Evolutionary conservation across 345 rosid genomes (phyloP).

Genomic region (Camelina laxa): DNA sequence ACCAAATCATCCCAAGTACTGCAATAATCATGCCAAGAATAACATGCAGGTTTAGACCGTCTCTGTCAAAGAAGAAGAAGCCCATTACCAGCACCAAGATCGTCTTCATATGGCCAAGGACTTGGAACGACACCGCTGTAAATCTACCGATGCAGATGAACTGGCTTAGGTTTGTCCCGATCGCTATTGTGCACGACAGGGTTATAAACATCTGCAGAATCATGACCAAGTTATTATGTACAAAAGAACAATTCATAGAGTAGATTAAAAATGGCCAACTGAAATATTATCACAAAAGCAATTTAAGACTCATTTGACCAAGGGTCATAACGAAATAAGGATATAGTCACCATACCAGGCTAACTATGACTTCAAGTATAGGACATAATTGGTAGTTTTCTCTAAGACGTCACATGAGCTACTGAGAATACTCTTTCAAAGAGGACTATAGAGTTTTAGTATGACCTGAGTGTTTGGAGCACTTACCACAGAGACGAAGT

Average conservation of each 20-base stretch:
- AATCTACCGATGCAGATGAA: constrained; percentile 92
- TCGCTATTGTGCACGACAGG: constrained; percentile 81
- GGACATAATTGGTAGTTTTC: not conserved
- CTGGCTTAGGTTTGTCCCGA: constrained; percentile 95
- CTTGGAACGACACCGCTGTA: constrained; percentile 90
- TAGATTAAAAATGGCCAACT: not conserved
- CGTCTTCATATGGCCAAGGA: constrained; percentile 91
- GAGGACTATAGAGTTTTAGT: not conserved
- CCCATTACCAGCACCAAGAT: constrained; percentile 82
- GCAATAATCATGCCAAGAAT: constrained; percentile 85
- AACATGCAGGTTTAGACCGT: constrained; percentile 84
- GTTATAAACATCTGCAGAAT: constrained; percentile 74
- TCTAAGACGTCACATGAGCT: not conserved
- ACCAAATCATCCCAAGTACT: constrained; percentile 87
- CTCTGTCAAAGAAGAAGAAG: constrained; percentile 86
- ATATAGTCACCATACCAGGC: not conserved
- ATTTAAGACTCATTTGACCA: not conserved
- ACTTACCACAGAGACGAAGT: constrained; percentile 62
- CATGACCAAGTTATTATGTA: not conserved
- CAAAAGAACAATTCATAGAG: not conserved
- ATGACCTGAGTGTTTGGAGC: not conserved
- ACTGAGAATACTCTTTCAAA: not conserved
- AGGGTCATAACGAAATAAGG: not conserved
- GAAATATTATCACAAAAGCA: not conserved
- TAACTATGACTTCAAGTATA: not conserved